Evolutionary conservation across 106 monocot genomes (phyloP).

Genomic region (Allium fistulosum): DNA sequence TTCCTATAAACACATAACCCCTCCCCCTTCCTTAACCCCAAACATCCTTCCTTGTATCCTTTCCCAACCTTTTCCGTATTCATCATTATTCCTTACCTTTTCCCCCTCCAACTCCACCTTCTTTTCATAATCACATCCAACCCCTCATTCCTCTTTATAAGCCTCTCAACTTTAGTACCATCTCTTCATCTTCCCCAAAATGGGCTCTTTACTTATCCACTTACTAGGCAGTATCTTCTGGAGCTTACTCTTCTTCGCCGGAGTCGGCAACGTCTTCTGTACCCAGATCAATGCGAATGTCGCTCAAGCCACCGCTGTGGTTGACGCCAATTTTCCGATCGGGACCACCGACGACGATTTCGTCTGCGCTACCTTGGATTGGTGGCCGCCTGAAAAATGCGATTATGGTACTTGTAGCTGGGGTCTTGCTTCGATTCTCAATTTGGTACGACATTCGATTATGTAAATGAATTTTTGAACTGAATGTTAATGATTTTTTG

Average conservation of each 20-base stretch:
- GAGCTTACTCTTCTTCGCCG: constrained; percentile 3
- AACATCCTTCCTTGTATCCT: too few relatives aligned
- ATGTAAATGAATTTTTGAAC: too few relatives aligned
- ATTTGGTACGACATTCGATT: constrained; percentile 39
- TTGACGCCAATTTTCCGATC: constrained; percentile 46
- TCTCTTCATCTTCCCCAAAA: neutral
- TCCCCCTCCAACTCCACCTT: too few relatives aligned
- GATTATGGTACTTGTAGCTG: constrained; percentile 95
- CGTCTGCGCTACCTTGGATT: constrained; percentile 87
- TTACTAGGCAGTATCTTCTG: constrained; percentile 2
- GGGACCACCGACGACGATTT: constrained; percentile 60
- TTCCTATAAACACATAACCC: too few relatives aligned
- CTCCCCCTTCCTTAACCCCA: too few relatives aligned
- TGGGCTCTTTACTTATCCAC: neutral
- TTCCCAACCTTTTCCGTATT: too few relatives aligned
- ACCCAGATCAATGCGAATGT: neutral
- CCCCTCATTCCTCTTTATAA: neutral
- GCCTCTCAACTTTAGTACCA: neutral
- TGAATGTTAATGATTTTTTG: neutral
- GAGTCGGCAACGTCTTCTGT: neutral
- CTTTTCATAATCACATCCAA: too few relatives aligned
- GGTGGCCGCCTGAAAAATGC: constrained; percentile 99
- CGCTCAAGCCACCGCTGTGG: constrained; percentile 23
- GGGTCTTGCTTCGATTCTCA: constrained; percentile 84
- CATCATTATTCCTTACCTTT: too few relatives aligned